phyloP scores from a whole-genome alignment of 2,329 filamentous ascomycete species.

The Aspergillus arachidicola region DNA sequence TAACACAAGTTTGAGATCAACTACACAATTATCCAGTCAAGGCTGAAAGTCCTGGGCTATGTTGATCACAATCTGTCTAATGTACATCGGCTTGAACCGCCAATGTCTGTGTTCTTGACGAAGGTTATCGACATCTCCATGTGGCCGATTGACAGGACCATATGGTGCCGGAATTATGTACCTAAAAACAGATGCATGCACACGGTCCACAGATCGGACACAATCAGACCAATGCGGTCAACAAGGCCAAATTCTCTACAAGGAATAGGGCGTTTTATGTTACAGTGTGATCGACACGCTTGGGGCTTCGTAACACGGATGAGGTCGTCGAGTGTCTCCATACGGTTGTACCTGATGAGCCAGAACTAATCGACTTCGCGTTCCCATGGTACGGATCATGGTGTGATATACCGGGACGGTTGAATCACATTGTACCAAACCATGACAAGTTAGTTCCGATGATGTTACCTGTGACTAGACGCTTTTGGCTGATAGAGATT shows the following conservation, averaged over 20 bases:
- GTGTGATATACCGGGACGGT: not conserved
- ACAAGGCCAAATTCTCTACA: not conserved
- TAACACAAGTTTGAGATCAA: not conserved
- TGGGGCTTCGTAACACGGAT: not conserved
- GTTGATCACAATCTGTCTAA: not conserved
- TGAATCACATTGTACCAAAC: not conserved
- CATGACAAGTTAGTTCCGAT: not conserved
- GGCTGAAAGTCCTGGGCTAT: not conserved
- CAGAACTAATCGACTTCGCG: not conserved
- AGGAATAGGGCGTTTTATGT: not conserved
- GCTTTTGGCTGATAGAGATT: not conserved
- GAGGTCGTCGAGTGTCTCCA: not conserved
- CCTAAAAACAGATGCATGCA: not conserved
- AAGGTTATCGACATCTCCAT: not conserved
- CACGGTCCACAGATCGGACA: not conserved
- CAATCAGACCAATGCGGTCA: not conserved
- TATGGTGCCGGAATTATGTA: not conserved
- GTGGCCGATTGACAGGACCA: not conserved
- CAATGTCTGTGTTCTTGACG: not conserved
- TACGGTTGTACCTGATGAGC: not conserved
- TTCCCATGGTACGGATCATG: not conserved
- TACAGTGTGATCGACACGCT: not conserved
- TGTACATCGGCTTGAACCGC: not conserved
- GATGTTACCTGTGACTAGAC: not conserved
- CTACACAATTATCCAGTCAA: not conserved